Conservation (phyloP, 805 yeast species). For the Candida chauliodis region DNA sequence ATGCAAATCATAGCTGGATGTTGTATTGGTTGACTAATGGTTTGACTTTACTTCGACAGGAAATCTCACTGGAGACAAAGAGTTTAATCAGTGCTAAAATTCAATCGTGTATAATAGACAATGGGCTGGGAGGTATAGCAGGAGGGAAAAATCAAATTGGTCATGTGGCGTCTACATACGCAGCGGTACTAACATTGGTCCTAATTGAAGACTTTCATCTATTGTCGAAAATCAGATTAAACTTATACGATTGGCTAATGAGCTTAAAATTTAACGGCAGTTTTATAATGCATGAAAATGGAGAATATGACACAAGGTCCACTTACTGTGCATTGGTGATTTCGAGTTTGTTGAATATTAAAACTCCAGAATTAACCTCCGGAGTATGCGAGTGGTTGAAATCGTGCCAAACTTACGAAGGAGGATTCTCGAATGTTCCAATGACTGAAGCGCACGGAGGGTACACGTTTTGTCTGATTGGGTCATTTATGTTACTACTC, state of each 20-base stretch:
- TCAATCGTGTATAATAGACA: conserved; percentile 20
- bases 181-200: conserved; percentile 64
- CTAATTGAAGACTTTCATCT: conserved; percentile 39
- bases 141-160: conserved; percentile 84
- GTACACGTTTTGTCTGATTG: conserved; percentile 83
- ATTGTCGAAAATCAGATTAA: conserved; percentile 27
- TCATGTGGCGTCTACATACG: conserved; percentile 83
- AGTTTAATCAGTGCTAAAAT: conserved; percentile 23
- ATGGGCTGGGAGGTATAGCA: conserved; percentile 59
- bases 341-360: conserved; percentile 60
- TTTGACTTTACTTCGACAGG: conserved; percentile 14
- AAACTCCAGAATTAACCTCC: conserved; percentile 55
- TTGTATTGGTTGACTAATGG: conserved; percentile 76
- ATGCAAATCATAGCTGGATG: conserved; percentile 93
- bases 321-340: conserved; percentile 80
- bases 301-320: conserved; percentile 85
- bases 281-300: conserved; percentile 68
- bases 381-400: conserved; percentile 59
- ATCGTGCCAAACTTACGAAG: conserved; percentile 85
- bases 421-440: conserved; percentile 88
- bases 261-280: conserved; percentile 71
- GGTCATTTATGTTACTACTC: conserved; percentile 53
- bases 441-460: conserved; percentile 93
- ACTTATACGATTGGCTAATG: conserved; percentile 62
- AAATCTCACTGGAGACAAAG: conserved; percentile 11